Evolutionary conservation across 2,329 filamentous ascomycete species (phyloP).

Genomic region (Colletotrichum theobromicola): DNA sequence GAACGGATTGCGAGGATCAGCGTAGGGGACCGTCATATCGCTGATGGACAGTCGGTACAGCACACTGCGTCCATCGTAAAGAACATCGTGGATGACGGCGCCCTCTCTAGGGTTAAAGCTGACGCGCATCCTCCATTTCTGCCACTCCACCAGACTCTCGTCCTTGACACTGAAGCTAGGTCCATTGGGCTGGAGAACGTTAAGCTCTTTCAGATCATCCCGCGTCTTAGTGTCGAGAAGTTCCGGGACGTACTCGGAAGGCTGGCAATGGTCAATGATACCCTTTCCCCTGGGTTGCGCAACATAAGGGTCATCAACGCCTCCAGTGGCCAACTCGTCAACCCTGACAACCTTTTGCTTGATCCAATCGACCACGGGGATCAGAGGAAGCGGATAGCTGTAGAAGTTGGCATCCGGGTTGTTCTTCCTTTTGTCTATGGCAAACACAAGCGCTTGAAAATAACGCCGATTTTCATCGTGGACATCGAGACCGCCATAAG

Average conservation of each 20-base stretch:
- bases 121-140: slow-evolving; percentile 61
- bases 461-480: slow-evolving; percentile 13
- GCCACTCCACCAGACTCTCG: slow-evolving; percentile 19
- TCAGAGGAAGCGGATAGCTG: slow-evolving; percentile 68
- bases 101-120: slow-evolving; percentile 64
- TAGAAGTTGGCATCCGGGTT: slow-evolving; percentile 59
- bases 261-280: slow-evolving; percentile 57
- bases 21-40: slow-evolving; percentile 49
- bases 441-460: slow-evolving; percentile 41
- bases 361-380: slow-evolving; percentile 67
- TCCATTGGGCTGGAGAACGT: slow-evolving; percentile 65
- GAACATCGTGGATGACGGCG: slow-evolving; percentile 62
- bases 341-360: slow-evolving; percentile 71
- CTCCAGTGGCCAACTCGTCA: slow-evolving; percentile 71
- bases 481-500: slow-evolving; percentile 29
- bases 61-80: slow-evolving; percentile 60
- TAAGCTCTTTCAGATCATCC: slow-evolving; percentile 62
- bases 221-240: slow-evolving; percentile 41
- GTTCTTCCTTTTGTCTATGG: slow-evolving; percentile 12
- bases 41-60: slow-evolving; percentile 62
- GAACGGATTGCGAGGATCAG: slow-evolving; percentile 47
- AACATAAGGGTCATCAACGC: slow-evolving; percentile 47
- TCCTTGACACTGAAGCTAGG: slow-evolving; percentile 52
- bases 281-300: slow-evolving; percentile 38
- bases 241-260: slow-evolving; percentile 71